A percentile compares a stretch with the other conserved stretches of the same genome.
These are phyloP conservation scores for Mortierella sp. DNA, from an alignment of 371 early-diverging fungal species.

Conservation along the genomic window DNA sequence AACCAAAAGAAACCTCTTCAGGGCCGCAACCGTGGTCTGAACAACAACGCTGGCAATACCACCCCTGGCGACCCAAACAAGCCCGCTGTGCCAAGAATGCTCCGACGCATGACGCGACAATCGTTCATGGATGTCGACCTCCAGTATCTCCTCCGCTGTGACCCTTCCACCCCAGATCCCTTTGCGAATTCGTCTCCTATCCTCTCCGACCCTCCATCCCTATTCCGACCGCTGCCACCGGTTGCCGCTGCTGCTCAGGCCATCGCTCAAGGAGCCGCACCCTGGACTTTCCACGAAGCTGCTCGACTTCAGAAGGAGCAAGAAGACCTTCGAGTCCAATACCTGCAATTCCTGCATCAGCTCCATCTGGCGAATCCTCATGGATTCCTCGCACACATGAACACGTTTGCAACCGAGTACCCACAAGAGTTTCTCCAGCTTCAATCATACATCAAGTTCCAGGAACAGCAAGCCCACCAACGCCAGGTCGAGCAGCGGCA, in stretches of 20 bases:
- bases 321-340: conserved; percentile 55
- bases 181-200: conserved; percentile 51
- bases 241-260: conserved; percentile 53
- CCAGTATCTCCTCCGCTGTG: conserved; percentile 42
- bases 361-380: conserved; percentile 48
- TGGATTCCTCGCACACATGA: conserved; percentile 53
- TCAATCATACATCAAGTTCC: conserved; percentile 50
- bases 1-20: conserved; percentile 42
- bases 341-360: conserved; percentile 52
- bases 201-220: conserved; percentile 56
- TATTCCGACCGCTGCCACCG: conserved; percentile 50
- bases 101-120: conserved; percentile 48
- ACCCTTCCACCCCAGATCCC: conserved; percentile 47
- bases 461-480: conserved; percentile 33
- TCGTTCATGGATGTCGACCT: conserved; percentile 59
- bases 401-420: conserved; percentile 50
- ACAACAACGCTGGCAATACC: background rate
- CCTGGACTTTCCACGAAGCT: conserved; percentile 51
- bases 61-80: background rate
- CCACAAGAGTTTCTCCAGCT: conserved; percentile 54
- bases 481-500: conserved; percentile 37
- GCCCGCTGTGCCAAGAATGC: conserved; percentile 42
- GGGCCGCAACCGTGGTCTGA: conserved; percentile 33
- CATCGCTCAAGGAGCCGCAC: conserved; percentile 48
- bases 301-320: conserved; percentile 55